Evolutionary conservation across 179 eudicot genomes (phyloP), one percentile per base, ranked within the genome.

Genomic region (Silene coronaria): DNA sequence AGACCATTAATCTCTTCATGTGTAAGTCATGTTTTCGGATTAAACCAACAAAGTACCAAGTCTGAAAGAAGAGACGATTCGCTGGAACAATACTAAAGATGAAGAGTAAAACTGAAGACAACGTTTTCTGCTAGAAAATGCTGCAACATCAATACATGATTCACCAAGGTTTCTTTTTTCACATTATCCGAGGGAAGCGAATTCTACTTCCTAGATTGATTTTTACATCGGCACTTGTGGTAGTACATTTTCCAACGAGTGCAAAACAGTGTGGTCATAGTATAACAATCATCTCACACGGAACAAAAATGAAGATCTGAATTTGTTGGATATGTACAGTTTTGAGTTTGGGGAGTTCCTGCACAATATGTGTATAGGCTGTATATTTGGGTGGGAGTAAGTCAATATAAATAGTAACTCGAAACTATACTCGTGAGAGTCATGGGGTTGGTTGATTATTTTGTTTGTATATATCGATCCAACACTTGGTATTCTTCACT

Each of bases 381-480:
- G 5, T 46, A 21, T 23, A 53, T 70, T 67, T 65, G 19, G 36
- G 38, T 68, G 53, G 46, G 67, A 12, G 32, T 62, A 34, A 62
- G 67, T 67, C 24, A 59, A 24, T 51, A 2, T 6, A 21, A n/a
- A 16, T 60, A 61, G 69, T 19, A 63, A 13, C 75, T 24, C 21
- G 42, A 60, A 36, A 72, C 42, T 61, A 36, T 16, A 28, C 17
- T 73, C 45, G 34, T 16, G 4, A n/a, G 16, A 45, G 51, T 45
- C 51, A 45, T 12, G 59, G 59, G 6, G 36, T 68, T 17, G 61
- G 76, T 70, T 55, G 58, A 58, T 55, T 60, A 63, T 77, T 23
- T 70, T 75, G 46, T 67, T 55, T 32, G 70, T 80, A 83, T 42
- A 72, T 0, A 78, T 83, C 86, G 17, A 67, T 75, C 86, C 86